These are phyloP conservation scores for Xylariaceae sp. DNA, from an alignment of 2,329 filamentous ascomycete species.

Conservation along the genomic window DNA sequence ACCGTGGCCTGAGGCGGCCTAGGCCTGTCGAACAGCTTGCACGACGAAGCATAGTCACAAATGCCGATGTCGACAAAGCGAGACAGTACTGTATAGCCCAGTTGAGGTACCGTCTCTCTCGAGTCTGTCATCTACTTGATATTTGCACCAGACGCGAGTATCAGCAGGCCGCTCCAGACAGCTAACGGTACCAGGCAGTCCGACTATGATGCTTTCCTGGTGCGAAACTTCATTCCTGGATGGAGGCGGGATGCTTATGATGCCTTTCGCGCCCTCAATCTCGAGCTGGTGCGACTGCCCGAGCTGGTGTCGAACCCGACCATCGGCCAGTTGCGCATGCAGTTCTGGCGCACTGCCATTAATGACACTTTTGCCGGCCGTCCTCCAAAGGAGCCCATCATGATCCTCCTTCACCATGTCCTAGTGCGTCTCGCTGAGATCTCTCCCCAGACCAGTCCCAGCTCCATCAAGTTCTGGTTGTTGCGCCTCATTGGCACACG, in stretches of 20 bases:
- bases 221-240: constrained; percentile 76
- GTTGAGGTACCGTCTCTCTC: constrained; percentile 38
- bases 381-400: constrained; percentile 87
- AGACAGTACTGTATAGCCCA: constrained; percentile 51
- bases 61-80: constrained; percentile 48
- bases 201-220: constrained; percentile 82
- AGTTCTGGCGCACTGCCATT: constrained; percentile 90
- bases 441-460: constrained; percentile 38
- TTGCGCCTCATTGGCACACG: constrained; percentile 73
- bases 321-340: constrained; percentile 81
- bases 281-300: constrained; percentile 84
- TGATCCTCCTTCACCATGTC: constrained; percentile 71
- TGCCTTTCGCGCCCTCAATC: constrained; percentile 84
- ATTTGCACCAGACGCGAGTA: too few relatives aligned
- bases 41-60: constrained; percentile 42
- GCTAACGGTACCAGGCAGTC: constrained; percentile 57
- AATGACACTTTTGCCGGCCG: constrained; percentile 68
- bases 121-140: not conserved
- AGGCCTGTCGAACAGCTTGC: constrained; percentile 13
- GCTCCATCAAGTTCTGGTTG: constrained; percentile 65
- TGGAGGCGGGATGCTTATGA: constrained; percentile 77
- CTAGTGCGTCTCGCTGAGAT: constrained; percentile 53
- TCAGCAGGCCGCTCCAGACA: not conserved
- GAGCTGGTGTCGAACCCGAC: constrained; percentile 85
- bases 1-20: constrained; percentile 24